Base-by-base conservation (phyloP, 2,329 filamentous ascomycete species). In the Knufia fluminis region DNA sequence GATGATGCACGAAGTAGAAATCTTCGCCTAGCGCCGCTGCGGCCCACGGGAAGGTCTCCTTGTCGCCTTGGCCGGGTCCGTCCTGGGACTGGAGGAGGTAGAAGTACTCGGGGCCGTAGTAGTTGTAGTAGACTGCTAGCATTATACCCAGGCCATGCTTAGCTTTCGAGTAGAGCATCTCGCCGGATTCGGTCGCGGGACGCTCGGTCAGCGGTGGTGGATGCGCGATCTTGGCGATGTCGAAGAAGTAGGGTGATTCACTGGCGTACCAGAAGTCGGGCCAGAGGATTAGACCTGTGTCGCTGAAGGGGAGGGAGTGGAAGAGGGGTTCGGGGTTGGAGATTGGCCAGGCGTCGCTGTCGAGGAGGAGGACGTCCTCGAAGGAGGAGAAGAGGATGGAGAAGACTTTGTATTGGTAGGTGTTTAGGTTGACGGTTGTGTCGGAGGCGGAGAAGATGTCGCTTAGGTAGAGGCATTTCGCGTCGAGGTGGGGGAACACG, bases 101-200 rank as follows among this genome's bases (percentile, higher is more conserved):
- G 62, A 73, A 79, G 58, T 69, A 68, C 14, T 64, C 60, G 1
- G 75, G 73, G 0, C 76, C 76, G 60, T 74, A 73, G 59, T 72
- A 72, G 63, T 77, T 78, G 65, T 78, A 78, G 60, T 77, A 78
- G 0, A 70, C 64, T 20, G 71, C 68, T 19, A 79, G 68, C 7
- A 78, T 59, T 0, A 78, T 63, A 23, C 69, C 71, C 22, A 66
- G 62, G 16, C 62, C 61, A 50, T 78, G 75, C 1, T 64, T 66
- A 4, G 61, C 64, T 54, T 78, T 78, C 52, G 73, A 70, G 49
- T 72, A 64, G 3, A 75, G 57, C 1, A 78, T 52, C 45, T 76
- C 67, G 16, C 75, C 72, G 2, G 72, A 70, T 59, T 77, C 74
- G 12, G 70, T 71, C 16, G 67, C 69, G 22, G 64, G 45, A 17